Percentiles rank a stretch among this genome's conserved stretches.
Conservation (phyloP, 139 green algal genomes). For the Closterium sp. region DNA sequence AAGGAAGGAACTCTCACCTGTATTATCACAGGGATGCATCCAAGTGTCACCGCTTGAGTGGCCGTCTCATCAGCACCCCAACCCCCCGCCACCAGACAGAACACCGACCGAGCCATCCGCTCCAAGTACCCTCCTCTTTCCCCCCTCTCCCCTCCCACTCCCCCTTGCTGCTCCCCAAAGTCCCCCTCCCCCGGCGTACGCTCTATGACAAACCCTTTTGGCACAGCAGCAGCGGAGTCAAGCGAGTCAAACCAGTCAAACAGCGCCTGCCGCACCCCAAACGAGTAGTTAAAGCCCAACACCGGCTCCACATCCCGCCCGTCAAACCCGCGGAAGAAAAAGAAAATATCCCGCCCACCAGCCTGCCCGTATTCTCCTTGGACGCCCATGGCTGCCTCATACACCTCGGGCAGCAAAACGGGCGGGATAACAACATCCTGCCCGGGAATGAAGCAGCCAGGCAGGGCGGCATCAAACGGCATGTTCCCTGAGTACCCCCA, state of each 20-base stretch:
- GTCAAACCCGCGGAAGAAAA: constrained; percentile 3
- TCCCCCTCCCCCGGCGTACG: constrained; percentile 5
- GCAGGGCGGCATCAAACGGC: neutral
- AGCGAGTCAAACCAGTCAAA: constrained; percentile 38
- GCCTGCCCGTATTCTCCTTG: neutral
- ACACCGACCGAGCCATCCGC: constrained; percentile 32
- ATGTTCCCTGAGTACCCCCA: constrained; percentile 17
- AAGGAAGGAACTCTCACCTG: constrained; percentile 9
- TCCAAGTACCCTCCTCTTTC: neutral
- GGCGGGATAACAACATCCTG: constrained; percentile 46
- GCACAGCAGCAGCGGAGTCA: neutral
- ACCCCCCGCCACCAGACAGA: constrained; percentile 50
- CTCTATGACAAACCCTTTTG: neutral
- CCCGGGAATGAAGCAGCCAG: constrained; percentile 50
- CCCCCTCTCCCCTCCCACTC: neutral
- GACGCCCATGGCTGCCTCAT: neutral
- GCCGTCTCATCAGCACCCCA: constrained; percentile 38
- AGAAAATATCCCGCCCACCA: neutral
- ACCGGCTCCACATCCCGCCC: neutral
- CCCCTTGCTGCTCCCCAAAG: neutral
- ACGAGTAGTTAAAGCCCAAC: constrained; percentile 13
- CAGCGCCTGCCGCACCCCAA: constrained; percentile 54
- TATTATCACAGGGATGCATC: constrained; percentile 60
- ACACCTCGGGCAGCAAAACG: neutral
- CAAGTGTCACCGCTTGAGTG: constrained; percentile 18